phyloP scores from a whole-genome alignment of 345 rosid species.

The Syzygium oleosum region DNA sequence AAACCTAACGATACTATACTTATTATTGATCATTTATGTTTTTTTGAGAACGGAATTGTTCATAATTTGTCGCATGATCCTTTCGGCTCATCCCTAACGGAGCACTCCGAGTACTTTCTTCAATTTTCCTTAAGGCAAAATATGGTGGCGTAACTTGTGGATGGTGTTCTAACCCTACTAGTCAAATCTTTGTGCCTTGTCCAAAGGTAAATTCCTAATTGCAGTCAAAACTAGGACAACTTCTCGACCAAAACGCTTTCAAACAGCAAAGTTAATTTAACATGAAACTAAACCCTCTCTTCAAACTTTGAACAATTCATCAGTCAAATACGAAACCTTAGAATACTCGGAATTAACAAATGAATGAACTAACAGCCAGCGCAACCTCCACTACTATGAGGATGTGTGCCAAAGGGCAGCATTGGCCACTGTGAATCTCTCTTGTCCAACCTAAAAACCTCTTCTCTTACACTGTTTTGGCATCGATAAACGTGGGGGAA shows the following conservation, averaged over 20 bases:
- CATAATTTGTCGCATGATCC: fast-evolving
- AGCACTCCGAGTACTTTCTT: background rate
- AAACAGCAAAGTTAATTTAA: background rate
- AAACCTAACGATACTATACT: background rate
- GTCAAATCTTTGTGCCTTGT: background rate
- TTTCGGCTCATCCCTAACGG: background rate
- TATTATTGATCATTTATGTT: background rate
- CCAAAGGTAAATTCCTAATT: background rate
- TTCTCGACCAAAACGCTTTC: background rate
- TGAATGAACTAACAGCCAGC: background rate
- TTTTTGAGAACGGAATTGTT: background rate
- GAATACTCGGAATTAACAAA: background rate
- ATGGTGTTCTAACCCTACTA: background rate
- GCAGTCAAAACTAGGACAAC: background rate
- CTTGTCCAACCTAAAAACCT: background rate
- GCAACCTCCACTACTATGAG: constrained; percentile 1
- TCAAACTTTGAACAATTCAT: background rate
- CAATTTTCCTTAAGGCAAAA: background rate
- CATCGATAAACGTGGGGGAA: background rate
- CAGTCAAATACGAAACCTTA: background rate
- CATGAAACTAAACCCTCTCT: background rate
- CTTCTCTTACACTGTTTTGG: background rate
- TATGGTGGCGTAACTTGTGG: background rate
- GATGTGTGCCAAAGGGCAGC: constrained; percentile 14
- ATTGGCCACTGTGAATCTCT: constrained; percentile 5